phyloP scores from a whole-genome alignment of 2,329 filamentous ascomycete genomes.

The Cercospora brassicicola region DNA sequence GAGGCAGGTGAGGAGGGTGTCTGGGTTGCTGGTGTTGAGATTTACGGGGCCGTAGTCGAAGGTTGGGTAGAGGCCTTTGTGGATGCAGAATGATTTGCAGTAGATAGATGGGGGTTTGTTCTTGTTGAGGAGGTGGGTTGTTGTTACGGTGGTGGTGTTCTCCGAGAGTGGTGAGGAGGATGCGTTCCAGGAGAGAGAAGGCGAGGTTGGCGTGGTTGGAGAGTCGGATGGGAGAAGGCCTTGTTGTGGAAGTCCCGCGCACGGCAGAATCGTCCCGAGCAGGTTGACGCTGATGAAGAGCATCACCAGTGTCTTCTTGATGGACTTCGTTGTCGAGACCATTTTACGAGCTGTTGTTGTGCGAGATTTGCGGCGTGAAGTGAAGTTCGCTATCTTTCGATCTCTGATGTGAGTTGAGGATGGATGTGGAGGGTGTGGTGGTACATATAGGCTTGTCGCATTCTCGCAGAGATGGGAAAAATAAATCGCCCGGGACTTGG shows the following conservation, averaged over 20 bases:
- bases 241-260: background rate
- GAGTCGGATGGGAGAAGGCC: background rate
- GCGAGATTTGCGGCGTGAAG: background rate
- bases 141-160: background rate
- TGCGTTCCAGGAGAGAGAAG: background rate
- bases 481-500: background rate
- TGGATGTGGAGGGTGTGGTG: background rate
- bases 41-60: background rate
- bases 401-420: background rate
- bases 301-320: background rate
- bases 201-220: background rate
- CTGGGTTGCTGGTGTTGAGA: background rate
- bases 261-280: background rate
- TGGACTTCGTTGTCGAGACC: background rate
- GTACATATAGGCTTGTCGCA: background rate
- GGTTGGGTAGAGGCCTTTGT: background rate
- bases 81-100: background rate
- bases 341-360: background rate
- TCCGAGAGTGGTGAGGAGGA: background rate
- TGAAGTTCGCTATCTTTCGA: background rate
- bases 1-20: background rate
- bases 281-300: background rate
- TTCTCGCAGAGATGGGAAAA: background rate
- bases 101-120: background rate
- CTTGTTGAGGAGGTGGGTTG: background rate